Conservation (phyloP, 768 basidiomycete species). For the Albatrellus ellisii region DNA sequence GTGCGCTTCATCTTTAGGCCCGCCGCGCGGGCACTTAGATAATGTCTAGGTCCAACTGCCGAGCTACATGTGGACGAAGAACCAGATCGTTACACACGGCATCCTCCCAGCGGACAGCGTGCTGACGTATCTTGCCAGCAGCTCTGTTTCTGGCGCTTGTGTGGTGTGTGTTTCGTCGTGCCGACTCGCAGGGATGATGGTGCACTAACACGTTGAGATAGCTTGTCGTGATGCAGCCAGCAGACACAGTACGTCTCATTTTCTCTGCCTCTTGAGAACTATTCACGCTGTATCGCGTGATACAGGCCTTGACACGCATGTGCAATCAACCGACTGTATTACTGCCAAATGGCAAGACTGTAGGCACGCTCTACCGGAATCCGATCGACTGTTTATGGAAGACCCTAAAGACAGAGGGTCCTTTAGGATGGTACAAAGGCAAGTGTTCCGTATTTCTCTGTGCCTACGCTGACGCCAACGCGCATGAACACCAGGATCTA, state of each 20-base stretch:
- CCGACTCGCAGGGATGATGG: not conserved
- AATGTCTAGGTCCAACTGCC: conserved; percentile 76
- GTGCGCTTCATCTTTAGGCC: conserved; percentile 9
- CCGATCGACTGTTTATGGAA: conserved; percentile 97
- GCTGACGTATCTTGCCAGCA: conserved; percentile 82
- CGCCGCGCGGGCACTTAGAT: not conserved
- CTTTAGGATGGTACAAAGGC: conserved; percentile 96
- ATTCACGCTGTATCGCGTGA: not conserved
- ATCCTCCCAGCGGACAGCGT: conserved; percentile 65
- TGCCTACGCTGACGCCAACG: not conserved
- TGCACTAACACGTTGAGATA: conserved; percentile 19
- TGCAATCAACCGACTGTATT: conserved; percentile 86
- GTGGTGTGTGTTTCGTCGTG: conserved; percentile 45
- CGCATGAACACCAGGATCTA: conserved; percentile 47
- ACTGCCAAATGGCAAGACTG: conserved; percentile 54
- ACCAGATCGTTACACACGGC: conserved; percentile 51
- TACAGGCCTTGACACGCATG: conserved; percentile 77
- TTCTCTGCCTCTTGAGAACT: conserved; percentile 9
- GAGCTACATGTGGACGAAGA: conserved; percentile 90
- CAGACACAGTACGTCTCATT: conserved; percentile 69
- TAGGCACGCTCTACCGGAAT: conserved; percentile 76
- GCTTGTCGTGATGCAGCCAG: conserved; percentile 91
- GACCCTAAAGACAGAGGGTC: conserved; percentile 81
- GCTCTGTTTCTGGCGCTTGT: conserved; percentile 80
- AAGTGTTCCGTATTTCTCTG: conserved; percentile 2